Percentiles rank a stretch among this genome's conserved stretches.
These are phyloP conservation scores for Mycosphaerella arachidis DNA, from an alignment of 2,329 filamentous ascomycete genomes.

Conservation along the genomic window DNA sequence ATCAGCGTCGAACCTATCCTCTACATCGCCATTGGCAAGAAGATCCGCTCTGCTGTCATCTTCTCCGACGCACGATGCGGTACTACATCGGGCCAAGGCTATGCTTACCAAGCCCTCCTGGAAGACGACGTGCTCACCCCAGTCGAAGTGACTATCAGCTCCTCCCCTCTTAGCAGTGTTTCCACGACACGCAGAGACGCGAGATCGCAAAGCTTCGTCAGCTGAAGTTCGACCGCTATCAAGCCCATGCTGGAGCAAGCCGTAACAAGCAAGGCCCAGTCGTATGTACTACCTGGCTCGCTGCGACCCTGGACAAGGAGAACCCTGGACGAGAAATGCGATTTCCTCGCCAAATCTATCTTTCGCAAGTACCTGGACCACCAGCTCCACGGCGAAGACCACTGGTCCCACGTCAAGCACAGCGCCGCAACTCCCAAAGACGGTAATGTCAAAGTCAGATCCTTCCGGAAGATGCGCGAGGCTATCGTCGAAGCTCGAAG, in stretches of 20 bases:
- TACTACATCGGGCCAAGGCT: background rate
- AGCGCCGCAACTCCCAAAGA: background rate
- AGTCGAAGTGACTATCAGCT: background rate
- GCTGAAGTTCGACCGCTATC: background rate
- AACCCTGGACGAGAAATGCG: background rate
- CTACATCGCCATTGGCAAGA: background rate
- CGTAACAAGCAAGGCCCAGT: background rate
- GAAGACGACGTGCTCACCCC: background rate
- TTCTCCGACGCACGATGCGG: background rate
- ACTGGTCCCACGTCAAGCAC: background rate
- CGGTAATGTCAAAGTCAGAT: background rate
- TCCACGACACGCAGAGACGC: too few species aligned
- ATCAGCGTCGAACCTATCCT: background rate
- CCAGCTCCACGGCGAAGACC: background rate
- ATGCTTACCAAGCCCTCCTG: background rate
- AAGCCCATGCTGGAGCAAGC: background rate
- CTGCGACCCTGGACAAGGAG: background rate
- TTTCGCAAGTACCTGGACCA: background rate
- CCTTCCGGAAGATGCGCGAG: background rate
- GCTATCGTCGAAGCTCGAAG: background rate
- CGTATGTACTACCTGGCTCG: background rate
- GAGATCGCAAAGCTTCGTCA: background rate
- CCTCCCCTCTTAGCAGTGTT: background rate
- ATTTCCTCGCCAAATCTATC: background rate
- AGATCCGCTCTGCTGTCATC: background rate